Conservation (phyloP, 2,329 filamentous ascomycete species). For the Apiospora arundinis region DNA sequence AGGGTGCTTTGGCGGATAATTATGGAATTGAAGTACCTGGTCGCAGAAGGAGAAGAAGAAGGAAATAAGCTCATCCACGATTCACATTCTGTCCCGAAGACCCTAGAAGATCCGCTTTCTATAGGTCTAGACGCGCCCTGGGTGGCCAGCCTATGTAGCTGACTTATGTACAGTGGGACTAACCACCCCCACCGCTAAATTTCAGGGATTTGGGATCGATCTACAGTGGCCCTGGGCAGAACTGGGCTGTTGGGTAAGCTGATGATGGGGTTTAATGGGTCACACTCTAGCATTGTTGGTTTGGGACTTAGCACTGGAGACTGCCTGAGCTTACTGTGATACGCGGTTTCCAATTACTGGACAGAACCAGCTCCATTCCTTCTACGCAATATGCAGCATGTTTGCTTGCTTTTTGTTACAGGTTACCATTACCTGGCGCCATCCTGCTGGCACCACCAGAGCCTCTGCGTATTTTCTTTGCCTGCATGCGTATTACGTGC, state of each 20-base stretch:
- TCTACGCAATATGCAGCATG: background rate
- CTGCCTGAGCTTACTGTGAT: conserved; percentile 11
- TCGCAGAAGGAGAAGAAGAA: background rate
- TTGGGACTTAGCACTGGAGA: background rate
- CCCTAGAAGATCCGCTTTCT: background rate
- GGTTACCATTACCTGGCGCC: background rate
- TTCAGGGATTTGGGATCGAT: conserved; percentile 1
- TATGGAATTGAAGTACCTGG: background rate
- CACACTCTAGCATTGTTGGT: background rate
- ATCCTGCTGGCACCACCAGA: background rate
- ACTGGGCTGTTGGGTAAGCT: background rate
- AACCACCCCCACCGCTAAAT: background rate
- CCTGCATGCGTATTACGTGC: conserved; percentile 10
- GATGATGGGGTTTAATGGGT: background rate
- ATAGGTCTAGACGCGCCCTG: background rate
- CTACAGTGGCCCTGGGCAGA: background rate
- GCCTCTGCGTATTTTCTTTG: background rate
- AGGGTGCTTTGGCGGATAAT: conserved; percentile 12
- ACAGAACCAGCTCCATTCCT: background rate
- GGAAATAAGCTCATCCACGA: background rate
- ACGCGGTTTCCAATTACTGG: background rate
- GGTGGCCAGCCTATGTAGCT: background rate
- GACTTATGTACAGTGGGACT: background rate
- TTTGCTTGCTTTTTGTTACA: conserved; percentile 6
- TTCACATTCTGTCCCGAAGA: background rate